Percentiles rank a stretch among this genome's conserved stretches.
Evolutionary conservation across 257 asterid genomes (phyloP).

Genomic region (Mitragyna speciosa): DNA sequence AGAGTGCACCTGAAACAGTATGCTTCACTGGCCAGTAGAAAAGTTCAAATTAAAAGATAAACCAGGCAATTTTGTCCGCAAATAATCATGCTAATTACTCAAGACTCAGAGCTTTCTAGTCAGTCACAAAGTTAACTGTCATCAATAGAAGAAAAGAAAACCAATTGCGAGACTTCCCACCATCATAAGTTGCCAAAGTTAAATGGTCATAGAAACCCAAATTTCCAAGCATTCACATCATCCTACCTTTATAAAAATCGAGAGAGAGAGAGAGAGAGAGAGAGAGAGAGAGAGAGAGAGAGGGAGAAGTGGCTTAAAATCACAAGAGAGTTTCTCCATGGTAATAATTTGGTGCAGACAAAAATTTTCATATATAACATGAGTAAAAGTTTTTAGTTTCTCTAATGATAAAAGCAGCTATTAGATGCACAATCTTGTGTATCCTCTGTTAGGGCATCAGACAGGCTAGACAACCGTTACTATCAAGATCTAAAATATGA

Average conservation of each 20-base stretch:
- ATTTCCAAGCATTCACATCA: neutral
- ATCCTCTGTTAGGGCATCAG: neutral
- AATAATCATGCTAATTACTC: neutral
- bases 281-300: too few species aligned
- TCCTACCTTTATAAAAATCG: neutral
- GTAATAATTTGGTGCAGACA: neutral
- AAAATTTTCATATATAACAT: neutral
- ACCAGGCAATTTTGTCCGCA: neutral
- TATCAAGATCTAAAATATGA: too few species aligned
- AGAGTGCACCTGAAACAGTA: neutral
- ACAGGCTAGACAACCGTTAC: neutral
- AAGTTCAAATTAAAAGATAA: neutral
- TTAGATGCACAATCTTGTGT: neutral
- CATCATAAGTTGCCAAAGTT: neutral
- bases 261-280: too few species aligned
- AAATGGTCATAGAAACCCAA: neutral
- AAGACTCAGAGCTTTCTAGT: neutral
- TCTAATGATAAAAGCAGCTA: neutral
- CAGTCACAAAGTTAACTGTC: neutral
- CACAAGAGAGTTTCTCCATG: neutral
- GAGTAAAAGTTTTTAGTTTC: neutral
- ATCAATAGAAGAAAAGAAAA: neutral
- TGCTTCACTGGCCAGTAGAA: neutral
- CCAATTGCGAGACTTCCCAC: neutral
- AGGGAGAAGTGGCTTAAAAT: neutral